Conservation (phyloP, 2,329 filamentous ascomycete species). For the Trichoderma sp. region DNA sequence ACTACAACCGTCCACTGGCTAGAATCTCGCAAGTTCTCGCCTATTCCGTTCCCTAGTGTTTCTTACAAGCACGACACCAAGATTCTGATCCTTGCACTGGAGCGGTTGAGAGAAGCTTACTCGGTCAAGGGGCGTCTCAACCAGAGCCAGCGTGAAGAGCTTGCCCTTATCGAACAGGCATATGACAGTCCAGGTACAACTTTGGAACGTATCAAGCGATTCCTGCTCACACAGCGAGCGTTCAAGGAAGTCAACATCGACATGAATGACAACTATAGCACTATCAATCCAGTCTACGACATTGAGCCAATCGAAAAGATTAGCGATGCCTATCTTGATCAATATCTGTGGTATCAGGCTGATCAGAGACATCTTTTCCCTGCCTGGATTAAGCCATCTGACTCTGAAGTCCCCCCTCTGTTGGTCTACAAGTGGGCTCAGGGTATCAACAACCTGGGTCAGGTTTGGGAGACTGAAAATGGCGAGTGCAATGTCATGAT, state of each 20-base stretch:
- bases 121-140: conserved; percentile 96
- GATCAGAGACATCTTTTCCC: conserved; percentile 97
- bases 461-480: conserved; percentile 90
- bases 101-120: conserved; percentile 90
- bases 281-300: conserved; percentile 98
- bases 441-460: conserved; percentile 95
- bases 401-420: conserved; percentile 93
- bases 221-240: conserved; percentile 91
- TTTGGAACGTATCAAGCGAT: conserved; percentile 92
- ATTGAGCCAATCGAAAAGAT: conserved; percentile 99
- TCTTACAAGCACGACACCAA: conserved; percentile 99
- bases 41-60: conserved; percentile 96
- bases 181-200: conserved; percentile 98
- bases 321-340: conserved; percentile 95
- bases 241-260: conserved; percentile 99
- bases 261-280: conserved; percentile 99
- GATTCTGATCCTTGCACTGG: conserved; percentile 91
- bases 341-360: conserved; percentile 98
- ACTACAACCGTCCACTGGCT: conserved; percentile 99
- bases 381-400: conserved; percentile 98
- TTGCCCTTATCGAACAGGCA: conserved; percentile 95
- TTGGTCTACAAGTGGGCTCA: conserved; percentile 99
- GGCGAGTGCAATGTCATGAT: conserved; percentile 99
- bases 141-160: conserved; percentile 93
- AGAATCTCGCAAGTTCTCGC: conserved; percentile 96